Base-by-base conservation (phyloP, 2,329 filamentous ascomycete species). In the Talaromyces piceae region DNA sequence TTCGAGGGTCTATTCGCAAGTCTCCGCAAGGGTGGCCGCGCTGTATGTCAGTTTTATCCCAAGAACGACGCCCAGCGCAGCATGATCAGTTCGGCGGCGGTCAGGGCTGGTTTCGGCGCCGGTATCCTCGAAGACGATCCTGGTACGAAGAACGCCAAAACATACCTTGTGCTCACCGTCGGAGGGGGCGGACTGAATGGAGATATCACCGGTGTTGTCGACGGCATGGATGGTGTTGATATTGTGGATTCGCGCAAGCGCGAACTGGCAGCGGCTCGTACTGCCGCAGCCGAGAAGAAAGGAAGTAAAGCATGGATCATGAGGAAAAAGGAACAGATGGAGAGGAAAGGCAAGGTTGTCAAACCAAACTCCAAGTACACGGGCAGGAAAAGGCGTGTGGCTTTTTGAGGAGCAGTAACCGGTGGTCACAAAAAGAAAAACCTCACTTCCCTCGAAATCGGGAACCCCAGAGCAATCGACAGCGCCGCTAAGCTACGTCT, bases 31-130 rank as follows among this genome's bases (percentile, higher is more conserved):
- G 93, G 93, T 5, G 93, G 89, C 1, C 80, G 89, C 31, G 93
- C 93, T 0, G 91, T 97, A 12, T 95, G 91, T 66, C 93, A 98
- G 64, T 98, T 98, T 69, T 98, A 98, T 67, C 93, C 93, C 2
- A 95, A 95, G 73, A 97, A 98, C 67, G 87, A 94, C 59, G 77
- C 81, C 56, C 93, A 98, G 73, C 82, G 91, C 63, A 83, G 80
- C 63, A 95, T 98, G 91, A 95, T 98, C 59, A 88, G 85, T 47
- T 79, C 81, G 53, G 93, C 93, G 0, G 93, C 93, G 0, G 86
- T 97, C 55, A 90, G 87, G 64, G 93, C 93, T 1, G 93, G 93
- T 0, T 98, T 98, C 63, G 91, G 93, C 45, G 93, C 93, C 0
- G 93, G 93, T 73, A 79, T 98, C 28, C 75, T 98, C 45, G 91